Base-by-base conservation (phyloP, 2,329 filamentous ascomycete genomes). In the Epichloe sp. region DNA sequence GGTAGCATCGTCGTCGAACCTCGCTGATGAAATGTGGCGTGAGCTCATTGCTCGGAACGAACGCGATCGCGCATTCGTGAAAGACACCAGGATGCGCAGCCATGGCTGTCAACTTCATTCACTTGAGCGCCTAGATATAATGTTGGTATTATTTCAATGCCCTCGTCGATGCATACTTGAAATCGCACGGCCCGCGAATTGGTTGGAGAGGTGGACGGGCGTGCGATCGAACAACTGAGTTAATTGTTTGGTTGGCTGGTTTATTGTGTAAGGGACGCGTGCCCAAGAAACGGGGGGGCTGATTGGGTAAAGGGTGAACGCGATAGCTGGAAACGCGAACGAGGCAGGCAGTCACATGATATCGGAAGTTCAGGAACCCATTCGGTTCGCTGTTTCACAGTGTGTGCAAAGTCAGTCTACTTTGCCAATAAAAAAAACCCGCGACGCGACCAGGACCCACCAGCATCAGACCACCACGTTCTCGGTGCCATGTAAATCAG, bases 21-120 rank as follows among this genome's bases (percentile, higher is more conserved):
- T 72, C 69, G 49, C 64, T 59, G 46, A 74, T 71, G 4, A 67
- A 56, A 47, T 66, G 71, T 1, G 68, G 64, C 10, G 69, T 60
- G 17, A 75, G 62, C 15, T 60, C 56, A 38, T 59, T 63, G 59
- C 71, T 72, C 1, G 71, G 65, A 38, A 75, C 71, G 56, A 75
- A 75, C 37, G 70, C 70, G 55, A 75, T 62, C 8, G 61, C 56
- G 63, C 71, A 74, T 53, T 72, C 66, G 54, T 61, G 54, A 57
- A 75, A 74, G 52, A 72, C 56, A 50, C 61, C 56, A 36, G 58
- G 52, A n/a, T 59, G 59, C 44, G 56, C 51, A 40, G 53, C 58
- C 65, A 68, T 71, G 47, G 53, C 55, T 37, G 14, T 34, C 15
- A 37, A 49, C 17, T 14, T 31, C 15, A 36, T 17, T 10, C 44